Percentiles rank a stretch among this genome's conserved stretches.
phyloP scores from a whole-genome alignment of 177 flowering plant genomes.

The Viscum album region DNA sequence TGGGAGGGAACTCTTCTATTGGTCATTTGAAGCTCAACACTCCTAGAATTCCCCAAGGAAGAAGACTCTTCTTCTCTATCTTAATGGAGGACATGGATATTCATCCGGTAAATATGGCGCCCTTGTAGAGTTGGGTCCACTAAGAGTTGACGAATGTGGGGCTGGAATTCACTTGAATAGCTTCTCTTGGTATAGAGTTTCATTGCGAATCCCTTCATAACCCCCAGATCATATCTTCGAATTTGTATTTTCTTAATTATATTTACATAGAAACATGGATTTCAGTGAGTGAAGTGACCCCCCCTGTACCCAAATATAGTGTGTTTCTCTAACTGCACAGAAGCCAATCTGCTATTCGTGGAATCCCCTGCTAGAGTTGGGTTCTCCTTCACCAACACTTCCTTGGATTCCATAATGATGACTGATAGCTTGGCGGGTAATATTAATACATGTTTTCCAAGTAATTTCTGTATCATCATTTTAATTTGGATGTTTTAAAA shows the following conservation, averaged over 20 bases:
- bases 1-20: conserved; percentile 70
- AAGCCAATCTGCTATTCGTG: conserved; percentile 51
- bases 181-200: conserved; percentile 55
- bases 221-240: background rate
- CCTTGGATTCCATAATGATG: conserved; percentile 32
- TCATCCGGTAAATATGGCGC: conserved; percentile 73
- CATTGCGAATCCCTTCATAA: background rate
- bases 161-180: conserved; percentile 34
- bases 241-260: background rate
- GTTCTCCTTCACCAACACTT: conserved; percentile 54
- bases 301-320: background rate
- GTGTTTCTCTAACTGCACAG: conserved; percentile 22
- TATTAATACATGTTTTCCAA: no score
- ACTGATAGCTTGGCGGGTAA: conserved; percentile 50
- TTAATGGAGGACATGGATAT: conserved; percentile 84
- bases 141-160: conserved; percentile 32
- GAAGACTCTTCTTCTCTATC: conserved; percentile 61
- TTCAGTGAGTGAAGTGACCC: background rate
- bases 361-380: conserved; percentile 67
- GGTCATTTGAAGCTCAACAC: conserved; percentile 55
- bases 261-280: no score
- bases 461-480: no score
- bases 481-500: no score
- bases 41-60: conserved; percentile 27
- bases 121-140: conserved; percentile 58